These are phyloP conservation scores for Rhodocollybia butyracea DNA, from an alignment of 768 basidiomycete species.

Conservation along the genomic window DNA sequence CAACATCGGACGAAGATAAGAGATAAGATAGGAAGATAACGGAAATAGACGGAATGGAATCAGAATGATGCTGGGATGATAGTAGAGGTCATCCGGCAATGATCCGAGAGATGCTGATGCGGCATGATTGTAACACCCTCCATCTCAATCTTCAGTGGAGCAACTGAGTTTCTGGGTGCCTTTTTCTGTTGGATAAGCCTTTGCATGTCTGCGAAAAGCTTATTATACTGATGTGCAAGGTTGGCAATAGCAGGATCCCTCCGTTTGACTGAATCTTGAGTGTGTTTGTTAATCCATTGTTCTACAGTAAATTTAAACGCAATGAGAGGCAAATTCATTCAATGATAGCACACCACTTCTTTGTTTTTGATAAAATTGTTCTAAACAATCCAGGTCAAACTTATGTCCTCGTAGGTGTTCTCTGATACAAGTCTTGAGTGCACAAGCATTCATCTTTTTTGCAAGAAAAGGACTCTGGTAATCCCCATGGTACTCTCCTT, in stretches of 20 bases:
- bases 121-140: too few species aligned
- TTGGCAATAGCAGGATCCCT: slow-evolving; percentile 16
- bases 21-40: too few species aligned
- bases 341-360: too few species aligned
- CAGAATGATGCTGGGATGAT: too few species aligned
- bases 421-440: slow-evolving; percentile 15
- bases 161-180: slow-evolving; percentile 14
- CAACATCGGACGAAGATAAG: too few species aligned
- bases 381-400: too few species aligned
- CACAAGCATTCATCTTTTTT: slow-evolving; percentile 16
- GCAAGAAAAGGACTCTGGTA: background rate
- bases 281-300: slow-evolving; percentile 13
- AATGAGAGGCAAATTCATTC: too few species aligned
- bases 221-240: slow-evolving; percentile 17
- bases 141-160: slow-evolving; percentile 14
- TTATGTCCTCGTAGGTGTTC: slow-evolving; percentile 15
- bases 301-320: slow-evolving; percentile 15
- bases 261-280: slow-evolving; percentile 9
- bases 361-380: too few species aligned
- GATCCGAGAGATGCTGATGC: too few species aligned
- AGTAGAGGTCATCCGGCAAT: too few species aligned
- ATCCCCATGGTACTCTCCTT: background rate
- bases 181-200: slow-evolving; percentile 14
- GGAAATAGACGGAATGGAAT: too few species aligned
- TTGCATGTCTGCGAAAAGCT: slow-evolving; percentile 14